A percentile compares a stretch with the other conserved stretches of the same genome.
These are phyloP conservation scores for Mycena pura DNA, from an alignment of 768 basidiomycete genomes.

Conservation along the genomic window DNA sequence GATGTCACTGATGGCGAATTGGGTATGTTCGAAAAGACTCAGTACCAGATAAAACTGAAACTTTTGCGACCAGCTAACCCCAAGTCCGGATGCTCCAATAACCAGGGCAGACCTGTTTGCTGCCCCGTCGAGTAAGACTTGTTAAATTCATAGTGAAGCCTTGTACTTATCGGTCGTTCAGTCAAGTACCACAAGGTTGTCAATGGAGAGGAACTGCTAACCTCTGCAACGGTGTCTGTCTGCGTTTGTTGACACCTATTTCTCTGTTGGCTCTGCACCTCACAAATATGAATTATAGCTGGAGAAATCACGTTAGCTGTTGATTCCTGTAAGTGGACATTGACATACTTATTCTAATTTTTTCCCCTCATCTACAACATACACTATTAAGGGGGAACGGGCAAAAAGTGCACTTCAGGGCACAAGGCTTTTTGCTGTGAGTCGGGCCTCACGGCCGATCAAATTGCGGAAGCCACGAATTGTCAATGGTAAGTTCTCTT, in stretches of 20 bases:
- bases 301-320: not conserved
- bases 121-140: not conserved
- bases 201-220: not conserved
- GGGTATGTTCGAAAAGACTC: not conserved
- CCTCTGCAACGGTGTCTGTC: not conserved
- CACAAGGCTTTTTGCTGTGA: not conserved
- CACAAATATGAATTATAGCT: not conserved
- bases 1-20: not conserved
- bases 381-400: not conserved
- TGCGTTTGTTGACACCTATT: not conserved
- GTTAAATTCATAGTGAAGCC: not conserved
- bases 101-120: not conserved
- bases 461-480: not conserved
- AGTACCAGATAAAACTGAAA: not conserved
- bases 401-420: not conserved
- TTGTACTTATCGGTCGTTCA: not conserved
- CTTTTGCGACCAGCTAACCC: not conserved
- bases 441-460: not conserved
- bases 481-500: not conserved
- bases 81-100: not conserved
- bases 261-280: not conserved
- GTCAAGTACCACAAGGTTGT: not conserved
- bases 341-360: not conserved
- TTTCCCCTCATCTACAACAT: not conserved
- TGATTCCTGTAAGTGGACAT: not conserved